Percentiles rank a stretch among this genome's conserved stretches.
Conservation (phyloP, 176 grass and related monocot species). For the Oryza officinalis region DNA sequence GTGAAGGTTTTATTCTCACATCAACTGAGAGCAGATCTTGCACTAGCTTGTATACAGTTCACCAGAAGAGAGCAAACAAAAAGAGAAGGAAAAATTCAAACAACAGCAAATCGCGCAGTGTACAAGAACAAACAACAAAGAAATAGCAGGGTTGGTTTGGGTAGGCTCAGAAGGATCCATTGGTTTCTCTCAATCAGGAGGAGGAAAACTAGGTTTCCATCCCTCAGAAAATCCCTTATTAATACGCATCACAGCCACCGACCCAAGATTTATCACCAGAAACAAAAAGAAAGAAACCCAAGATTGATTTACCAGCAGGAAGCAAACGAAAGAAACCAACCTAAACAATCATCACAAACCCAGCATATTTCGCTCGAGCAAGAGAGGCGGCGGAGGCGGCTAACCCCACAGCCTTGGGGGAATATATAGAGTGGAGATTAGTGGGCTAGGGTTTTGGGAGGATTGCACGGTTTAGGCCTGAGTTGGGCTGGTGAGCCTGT, state of each 20-base stretch:
- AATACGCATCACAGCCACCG: conserved; percentile 48
- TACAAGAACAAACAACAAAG: background rate
- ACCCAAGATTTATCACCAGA: background rate
- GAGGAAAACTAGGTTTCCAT: conserved; percentile 21
- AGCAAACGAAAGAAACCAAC: no score
- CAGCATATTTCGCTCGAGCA: no score
- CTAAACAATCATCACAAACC: background rate
- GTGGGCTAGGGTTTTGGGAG: conserved; percentile 14
- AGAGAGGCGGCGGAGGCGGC: no score
- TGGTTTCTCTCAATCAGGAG: conserved; percentile 74
- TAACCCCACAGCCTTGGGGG: fast-evolving
- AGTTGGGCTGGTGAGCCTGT: background rate
- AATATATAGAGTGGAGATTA: background rate
- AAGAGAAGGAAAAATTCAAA: background rate
- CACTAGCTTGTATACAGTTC: no score
- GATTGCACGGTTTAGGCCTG: background rate
- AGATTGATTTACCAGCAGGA: no score
- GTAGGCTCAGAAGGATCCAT: conserved; percentile 99
- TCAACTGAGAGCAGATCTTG: conserved; percentile 46
- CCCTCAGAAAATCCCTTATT: conserved; percentile 65
- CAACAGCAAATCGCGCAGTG: background rate
- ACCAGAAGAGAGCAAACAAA: no score
- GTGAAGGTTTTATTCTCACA: conserved; percentile 63
- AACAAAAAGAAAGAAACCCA: background rate
- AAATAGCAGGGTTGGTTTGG: background rate